phyloP scores from a whole-genome alignment of 306 rosid species.

The Medicago ruthenica region DNA sequence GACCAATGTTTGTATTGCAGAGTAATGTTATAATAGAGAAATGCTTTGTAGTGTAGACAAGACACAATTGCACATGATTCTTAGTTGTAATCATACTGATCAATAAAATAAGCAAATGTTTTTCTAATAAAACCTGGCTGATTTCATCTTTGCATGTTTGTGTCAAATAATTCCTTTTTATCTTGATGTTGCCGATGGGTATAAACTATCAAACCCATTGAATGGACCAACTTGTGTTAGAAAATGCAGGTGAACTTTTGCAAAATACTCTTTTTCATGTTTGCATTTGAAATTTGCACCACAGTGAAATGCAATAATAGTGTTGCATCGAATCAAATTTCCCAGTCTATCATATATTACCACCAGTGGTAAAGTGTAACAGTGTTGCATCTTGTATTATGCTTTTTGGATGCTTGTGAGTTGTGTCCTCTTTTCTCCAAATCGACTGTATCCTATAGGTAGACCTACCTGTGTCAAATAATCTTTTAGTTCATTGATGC shows the following conservation, averaged over 20 bases:
- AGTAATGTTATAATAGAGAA: neutral
- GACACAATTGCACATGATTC: neutral
- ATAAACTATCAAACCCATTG: slow-evolving; percentile 17
- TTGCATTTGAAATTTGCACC: neutral
- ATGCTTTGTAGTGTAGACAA: slow-evolving; percentile 12
- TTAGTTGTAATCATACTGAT: slow-evolving; percentile 4
- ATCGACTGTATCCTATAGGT: slow-evolving; percentile 4
- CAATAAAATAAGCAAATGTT: slow-evolving; percentile 4
- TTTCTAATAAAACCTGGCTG: slow-evolving; percentile 22
- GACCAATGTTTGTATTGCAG: slow-evolving; percentile 16
- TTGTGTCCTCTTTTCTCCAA: slow-evolving; percentile 31
- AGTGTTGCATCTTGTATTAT: slow-evolving; percentile 17
- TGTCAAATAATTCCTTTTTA: slow-evolving; percentile 26
- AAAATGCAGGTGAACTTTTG: slow-evolving; percentile 1
- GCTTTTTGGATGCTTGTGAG: slow-evolving; percentile 16
- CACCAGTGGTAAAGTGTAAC: slow-evolving; percentile 1
- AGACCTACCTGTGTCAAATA: slow-evolving; percentile 4
- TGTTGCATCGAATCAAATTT: slow-evolving; percentile 12
- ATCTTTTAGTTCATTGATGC: slow-evolving; percentile 28
- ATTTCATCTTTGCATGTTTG: slow-evolving; percentile 19
- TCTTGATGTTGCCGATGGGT: slow-evolving; percentile 24
- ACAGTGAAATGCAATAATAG: slow-evolving; percentile 6
- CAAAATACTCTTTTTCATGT: slow-evolving; percentile 11
- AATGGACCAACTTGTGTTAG: slow-evolving; percentile 12
- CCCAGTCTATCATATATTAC: slow-evolving; percentile 1